Percentiles rank a stretch among this genome's conserved stretches.
These are phyloP conservation scores for Volvox reticuliferus DNA, from an alignment of 139 green algal genomes.

Conservation along the genomic window DNA sequence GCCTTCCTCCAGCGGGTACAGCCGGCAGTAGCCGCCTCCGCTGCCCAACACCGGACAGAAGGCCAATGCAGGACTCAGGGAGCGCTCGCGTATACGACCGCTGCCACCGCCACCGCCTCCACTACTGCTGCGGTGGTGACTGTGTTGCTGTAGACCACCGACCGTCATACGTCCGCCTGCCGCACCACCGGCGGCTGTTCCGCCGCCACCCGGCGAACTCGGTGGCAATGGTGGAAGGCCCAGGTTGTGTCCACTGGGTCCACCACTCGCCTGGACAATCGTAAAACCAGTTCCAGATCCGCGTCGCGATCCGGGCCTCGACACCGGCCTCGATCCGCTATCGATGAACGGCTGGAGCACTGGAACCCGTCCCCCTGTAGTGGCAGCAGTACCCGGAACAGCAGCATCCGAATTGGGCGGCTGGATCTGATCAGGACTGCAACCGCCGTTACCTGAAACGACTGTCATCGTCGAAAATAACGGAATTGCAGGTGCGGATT, in stretches of 20 bases:
- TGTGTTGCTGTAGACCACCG: background rate
- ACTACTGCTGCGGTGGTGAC: background rate
- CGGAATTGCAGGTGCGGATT: background rate
- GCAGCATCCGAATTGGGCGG: no score
- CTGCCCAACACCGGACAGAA: background rate
- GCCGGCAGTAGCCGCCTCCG: background rate
- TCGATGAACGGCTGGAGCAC: background rate
- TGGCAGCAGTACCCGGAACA: no score
- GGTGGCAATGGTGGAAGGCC: slow-evolving; percentile 29
- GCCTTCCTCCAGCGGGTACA: slow-evolving; percentile 5
- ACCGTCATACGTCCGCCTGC: background rate
- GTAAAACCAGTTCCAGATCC: background rate
- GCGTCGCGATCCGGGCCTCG: background rate
- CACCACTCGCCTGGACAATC: background rate
- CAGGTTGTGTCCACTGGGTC: background rate
- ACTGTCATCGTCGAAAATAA: background rate
- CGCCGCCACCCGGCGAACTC: background rate
- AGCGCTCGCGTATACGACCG: background rate
- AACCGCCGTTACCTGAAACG: no score
- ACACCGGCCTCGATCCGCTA: background rate
- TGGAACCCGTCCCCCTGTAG: no score
- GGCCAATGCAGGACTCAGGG: background rate
- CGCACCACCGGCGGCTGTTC: no score
- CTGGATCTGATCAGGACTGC: no score
- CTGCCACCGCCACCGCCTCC: slow-evolving; percentile 13